Percentiles rank a stretch among this genome's conserved stretches.
Evolutionary conservation across 2,329 filamentous ascomycete species (phyloP).

Genomic region (Seiridium unicorne): DNA sequence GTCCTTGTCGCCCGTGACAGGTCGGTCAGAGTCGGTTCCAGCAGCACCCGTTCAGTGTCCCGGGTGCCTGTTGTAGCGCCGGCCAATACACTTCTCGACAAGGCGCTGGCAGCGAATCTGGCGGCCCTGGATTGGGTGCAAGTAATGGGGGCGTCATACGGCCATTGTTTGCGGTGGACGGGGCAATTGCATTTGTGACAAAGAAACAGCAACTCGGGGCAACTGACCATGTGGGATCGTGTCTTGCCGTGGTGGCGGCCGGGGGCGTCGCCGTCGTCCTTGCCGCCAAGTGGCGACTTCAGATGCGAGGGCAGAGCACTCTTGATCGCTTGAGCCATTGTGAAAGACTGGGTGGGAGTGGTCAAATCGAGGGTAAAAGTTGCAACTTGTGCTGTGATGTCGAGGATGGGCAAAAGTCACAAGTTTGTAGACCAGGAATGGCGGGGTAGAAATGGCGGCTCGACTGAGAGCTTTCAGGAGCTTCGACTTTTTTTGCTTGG

Average conservation of each 20-base stretch:
- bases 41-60: too few relatives aligned
- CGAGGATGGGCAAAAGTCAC: background rate
- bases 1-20: too few relatives aligned
- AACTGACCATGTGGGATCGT: slow-evolving; percentile 79
- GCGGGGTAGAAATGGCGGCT: background rate
- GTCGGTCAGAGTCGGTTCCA: too few relatives aligned
- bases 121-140: background rate
- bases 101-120: background rate
- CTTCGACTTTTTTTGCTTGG: slow-evolving; percentile 8
- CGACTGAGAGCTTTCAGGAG: slow-evolving; percentile 2
- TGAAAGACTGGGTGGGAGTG: slow-evolving; percentile 15
- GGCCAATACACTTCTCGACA: background rate
- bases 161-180: background rate
- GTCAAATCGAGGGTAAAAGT: background rate
- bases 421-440: background rate
- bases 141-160: background rate
- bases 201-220: background rate
- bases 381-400: background rate
- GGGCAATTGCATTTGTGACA: background rate
- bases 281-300: slow-evolving; percentile 48
- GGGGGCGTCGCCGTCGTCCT: slow-evolving; percentile 45
- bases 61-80: background rate
- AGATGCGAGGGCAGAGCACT: slow-evolving; percentile 82
- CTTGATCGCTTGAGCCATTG: slow-evolving; percentile 70
- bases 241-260: slow-evolving; percentile 80